Percentiles rank a stretch among this genome's conserved stretches.
These are phyloP conservation scores for Russula dissimulans DNA, from an alignment of 768 basidiomycete genomes.

Conservation along the genomic window DNA sequence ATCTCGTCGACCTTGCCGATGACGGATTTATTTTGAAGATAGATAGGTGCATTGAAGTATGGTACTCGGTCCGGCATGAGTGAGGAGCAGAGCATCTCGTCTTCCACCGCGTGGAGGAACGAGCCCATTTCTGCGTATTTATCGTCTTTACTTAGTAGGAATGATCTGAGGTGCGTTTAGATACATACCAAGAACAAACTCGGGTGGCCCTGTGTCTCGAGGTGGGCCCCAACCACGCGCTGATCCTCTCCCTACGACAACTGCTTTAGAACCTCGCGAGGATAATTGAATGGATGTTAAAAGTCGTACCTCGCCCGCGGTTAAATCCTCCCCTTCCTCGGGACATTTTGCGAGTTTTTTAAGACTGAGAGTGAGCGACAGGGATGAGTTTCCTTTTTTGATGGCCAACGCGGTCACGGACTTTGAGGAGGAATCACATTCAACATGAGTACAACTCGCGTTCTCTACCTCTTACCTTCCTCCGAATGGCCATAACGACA, in stretches of 20 bases:
- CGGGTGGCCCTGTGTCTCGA: slow-evolving; percentile 70
- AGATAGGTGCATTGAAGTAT: slow-evolving; percentile 98
- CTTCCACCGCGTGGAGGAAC: slow-evolving; percentile 93
- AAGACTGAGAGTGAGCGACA: not conserved
- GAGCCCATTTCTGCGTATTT: slow-evolving; percentile 71
- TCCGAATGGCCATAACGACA: not conserved
- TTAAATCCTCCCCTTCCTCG: slow-evolving; percentile 34
- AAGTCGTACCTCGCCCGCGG: slow-evolving; percentile 40
- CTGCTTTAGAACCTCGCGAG: not conserved
- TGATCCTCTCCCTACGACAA: slow-evolving; percentile 44
- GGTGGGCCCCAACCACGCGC: slow-evolving; percentile 58
- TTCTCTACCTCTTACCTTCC: not conserved
- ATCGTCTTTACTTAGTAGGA: slow-evolving; percentile 8
- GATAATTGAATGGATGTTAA: not conserved
- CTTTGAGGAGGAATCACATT: not conserved
- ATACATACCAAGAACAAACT: slow-evolving; percentile 61
- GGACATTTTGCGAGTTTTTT: slow-evolving; percentile 31
- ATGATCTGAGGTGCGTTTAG: not conserved
- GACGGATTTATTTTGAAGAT: slow-evolving; percentile 89
- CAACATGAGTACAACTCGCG: not conserved
- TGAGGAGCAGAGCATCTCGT: slow-evolving; percentile 94
- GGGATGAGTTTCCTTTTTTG: slow-evolving; percentile 2
- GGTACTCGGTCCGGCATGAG: slow-evolving; percentile 84
- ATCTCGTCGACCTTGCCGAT: slow-evolving; percentile 99
- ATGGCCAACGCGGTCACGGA: slow-evolving; percentile 2